These are phyloP conservation scores for Glonium stellatum DNA, from an alignment of 495 filamentous ascomycete genomes.

Conservation along the genomic window DNA sequence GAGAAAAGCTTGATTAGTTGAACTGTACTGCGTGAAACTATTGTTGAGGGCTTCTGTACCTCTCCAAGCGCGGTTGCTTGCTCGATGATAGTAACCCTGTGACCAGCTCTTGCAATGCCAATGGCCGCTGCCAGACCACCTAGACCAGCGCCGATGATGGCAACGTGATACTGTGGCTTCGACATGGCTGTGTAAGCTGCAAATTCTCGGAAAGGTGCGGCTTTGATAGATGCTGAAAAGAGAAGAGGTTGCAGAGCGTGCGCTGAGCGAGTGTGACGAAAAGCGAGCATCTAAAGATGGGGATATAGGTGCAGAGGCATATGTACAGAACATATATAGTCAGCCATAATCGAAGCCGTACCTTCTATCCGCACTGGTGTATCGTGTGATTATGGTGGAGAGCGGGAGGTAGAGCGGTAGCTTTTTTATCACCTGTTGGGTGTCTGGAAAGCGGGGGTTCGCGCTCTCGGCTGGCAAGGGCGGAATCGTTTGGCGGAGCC, in stretches of 20 bases:
- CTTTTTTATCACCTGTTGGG: too few species aligned
- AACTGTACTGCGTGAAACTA: not conserved
- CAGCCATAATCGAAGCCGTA: not conserved
- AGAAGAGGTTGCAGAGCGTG: not conserved
- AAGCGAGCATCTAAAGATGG: not conserved
- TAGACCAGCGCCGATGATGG: slow-evolving; percentile 13
- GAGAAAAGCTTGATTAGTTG: not conserved
- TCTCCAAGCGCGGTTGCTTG: slow-evolving; percentile 1
- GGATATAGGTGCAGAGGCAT: not conserved
- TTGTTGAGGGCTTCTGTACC: not conserved
- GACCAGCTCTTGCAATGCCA: slow-evolving; percentile 4
- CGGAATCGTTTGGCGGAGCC: too few species aligned
- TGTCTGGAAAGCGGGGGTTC: too few species aligned
- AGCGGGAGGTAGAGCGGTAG: too few species aligned
- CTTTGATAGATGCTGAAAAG: not conserved
- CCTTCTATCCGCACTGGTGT: not conserved
- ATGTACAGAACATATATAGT: not conserved
- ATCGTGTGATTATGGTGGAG: not conserved
- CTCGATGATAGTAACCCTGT: slow-evolving; percentile 13
- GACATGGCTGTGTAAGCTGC: not conserved
- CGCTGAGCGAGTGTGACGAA: not conserved
- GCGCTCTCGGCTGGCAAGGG: too few species aligned
- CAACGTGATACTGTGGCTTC: slow-evolving; percentile 6
- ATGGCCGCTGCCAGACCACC: slow-evolving; percentile 14
- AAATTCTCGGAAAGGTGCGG: not conserved